Conservation (phyloP, 495 filamentous ascomycete species). For the Podospora fimiseda region DNA sequence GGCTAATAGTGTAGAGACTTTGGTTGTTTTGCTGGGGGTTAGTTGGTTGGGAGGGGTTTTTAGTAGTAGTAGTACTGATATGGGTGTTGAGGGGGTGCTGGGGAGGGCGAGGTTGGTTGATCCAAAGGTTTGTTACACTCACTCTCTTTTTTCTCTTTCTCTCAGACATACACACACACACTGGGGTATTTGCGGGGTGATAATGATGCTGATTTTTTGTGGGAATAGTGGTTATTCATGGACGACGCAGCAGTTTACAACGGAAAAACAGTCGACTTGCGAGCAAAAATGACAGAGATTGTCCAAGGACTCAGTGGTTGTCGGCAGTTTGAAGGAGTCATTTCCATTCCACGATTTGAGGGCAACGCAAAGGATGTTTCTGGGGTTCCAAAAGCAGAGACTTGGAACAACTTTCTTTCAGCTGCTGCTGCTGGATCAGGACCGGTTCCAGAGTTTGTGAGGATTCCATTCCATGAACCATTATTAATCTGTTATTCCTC, state of each 20-base stretch:
- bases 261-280: slow-evolving; percentile 64
- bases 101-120: slow-evolving; percentile 66
- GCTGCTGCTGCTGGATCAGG: slow-evolving; percentile 34
- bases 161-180: background rate
- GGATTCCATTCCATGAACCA: slow-evolving; percentile 59
- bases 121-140: slow-evolving; percentile 49
- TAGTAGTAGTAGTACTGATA: slow-evolving; percentile 68
- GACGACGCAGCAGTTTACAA: slow-evolving; percentile 77
- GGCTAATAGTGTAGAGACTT: slow-evolving; percentile 66
- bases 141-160: background rate
- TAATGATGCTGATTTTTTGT: background rate
- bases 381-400: slow-evolving; percentile 47
- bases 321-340: slow-evolving; percentile 53
- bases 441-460: slow-evolving; percentile 46
- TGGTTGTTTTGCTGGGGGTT: slow-evolving; percentile 58
- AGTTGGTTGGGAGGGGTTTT: slow-evolving; percentile 64
- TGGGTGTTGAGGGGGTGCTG: slow-evolving; percentile 68
- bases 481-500: slow-evolving; percentile 67
- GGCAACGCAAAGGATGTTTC: slow-evolving; percentile 51
- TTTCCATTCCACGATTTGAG: slow-evolving; percentile 65
- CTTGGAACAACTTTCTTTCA: slow-evolving; percentile 47
- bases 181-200: background rate
- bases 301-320: slow-evolving; percentile 53
- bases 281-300: slow-evolving; percentile 63
- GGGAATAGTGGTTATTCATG: slow-evolving; percentile 57